phyloP scores from a whole-genome alignment of 495 filamentous ascomycete species.

The Pseudoneurospora amorphoporcata region DNA sequence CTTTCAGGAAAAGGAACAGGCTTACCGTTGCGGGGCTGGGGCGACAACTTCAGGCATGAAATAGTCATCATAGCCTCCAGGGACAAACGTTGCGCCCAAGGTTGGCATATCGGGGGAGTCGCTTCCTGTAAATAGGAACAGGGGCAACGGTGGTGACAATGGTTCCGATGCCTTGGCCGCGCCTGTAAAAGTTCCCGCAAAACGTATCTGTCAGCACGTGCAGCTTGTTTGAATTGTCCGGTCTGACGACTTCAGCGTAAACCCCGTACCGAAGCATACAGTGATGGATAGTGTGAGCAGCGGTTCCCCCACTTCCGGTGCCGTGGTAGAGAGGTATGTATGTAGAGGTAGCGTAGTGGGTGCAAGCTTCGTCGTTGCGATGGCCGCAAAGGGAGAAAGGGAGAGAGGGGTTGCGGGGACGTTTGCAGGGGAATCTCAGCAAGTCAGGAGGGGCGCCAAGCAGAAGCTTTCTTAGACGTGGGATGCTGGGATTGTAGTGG shows the following conservation, averaged over 20 bases:
- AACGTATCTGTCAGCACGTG: conserved; percentile 25
- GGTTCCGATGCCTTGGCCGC: conserved; percentile 15
- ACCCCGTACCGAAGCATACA: not conserved
- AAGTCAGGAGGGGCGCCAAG: not conserved
- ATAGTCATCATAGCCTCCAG: conserved; percentile 82
- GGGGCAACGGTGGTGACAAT: not conserved
- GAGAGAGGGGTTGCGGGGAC: not conserved
- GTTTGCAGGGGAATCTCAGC: not conserved
- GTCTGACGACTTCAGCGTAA: not conserved
- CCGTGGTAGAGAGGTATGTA: not conserved
- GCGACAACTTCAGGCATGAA: conserved; percentile 54
- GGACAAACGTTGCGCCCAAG: conserved; percentile 81
- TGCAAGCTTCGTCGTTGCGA: not conserved
- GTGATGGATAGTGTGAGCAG: not conserved
- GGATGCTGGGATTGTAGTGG: not conserved
- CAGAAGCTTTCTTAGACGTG: not conserved
- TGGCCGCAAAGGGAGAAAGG: not conserved
- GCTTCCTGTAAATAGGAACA: conserved; percentile 13
- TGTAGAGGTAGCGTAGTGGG: not conserved
- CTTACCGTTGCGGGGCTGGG: conserved; percentile 84
- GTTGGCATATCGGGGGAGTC: conserved; percentile 38
- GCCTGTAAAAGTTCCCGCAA: conserved; percentile 29
- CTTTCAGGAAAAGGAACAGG: conserved; percentile 8
- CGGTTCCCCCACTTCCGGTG: not conserved
- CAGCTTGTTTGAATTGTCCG: not conserved